These are phyloP conservation scores for Solidago caesia DNA, from an alignment of 129 eudicot genomes.

Conservation along the genomic window DNA sequence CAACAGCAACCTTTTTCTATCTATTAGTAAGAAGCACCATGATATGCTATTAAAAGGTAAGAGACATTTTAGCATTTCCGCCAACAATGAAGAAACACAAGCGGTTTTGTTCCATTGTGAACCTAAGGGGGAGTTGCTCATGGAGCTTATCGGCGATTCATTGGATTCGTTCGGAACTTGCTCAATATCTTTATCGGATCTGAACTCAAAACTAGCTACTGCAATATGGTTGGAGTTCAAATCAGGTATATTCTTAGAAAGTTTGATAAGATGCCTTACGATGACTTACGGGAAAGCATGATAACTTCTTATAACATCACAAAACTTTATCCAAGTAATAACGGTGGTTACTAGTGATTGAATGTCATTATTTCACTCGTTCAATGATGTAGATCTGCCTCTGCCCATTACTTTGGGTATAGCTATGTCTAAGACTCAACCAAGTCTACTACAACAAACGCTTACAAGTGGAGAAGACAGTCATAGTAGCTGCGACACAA, in stretches of 20 bases:
- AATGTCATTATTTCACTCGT: background rate
- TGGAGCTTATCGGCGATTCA: constrained; percentile 18
- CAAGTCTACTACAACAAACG: constrained; percentile 14
- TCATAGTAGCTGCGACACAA: background rate
- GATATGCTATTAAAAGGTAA: constrained; percentile 22
- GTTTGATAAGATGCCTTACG: background rate
- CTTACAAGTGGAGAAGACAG: constrained; percentile 5
- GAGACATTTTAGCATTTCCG: constrained; percentile 8
- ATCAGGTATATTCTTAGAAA: constrained; percentile 20
- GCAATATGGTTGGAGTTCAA: constrained; percentile 24
- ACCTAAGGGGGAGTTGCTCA: constrained; percentile 32
- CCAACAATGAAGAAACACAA: constrained; percentile 20
- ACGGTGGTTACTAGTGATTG: background rate
- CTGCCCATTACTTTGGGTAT: constrained; percentile 25
- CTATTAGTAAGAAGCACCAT: constrained; percentile 25
- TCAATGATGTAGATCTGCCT: constrained; percentile 13
- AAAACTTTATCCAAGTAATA: too few relatives aligned
- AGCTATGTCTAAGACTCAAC: constrained; percentile 27
- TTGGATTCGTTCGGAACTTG: constrained; percentile 22
- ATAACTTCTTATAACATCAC: background rate
- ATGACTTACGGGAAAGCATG: background rate
- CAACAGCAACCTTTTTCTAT: constrained; percentile 24
- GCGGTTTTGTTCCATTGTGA: constrained; percentile 31
- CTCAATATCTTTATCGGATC: constrained; percentile 17
- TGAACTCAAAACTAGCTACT: constrained; percentile 18